Conservation (phyloP, 257 asterid genomes). For the Solanum tarapatanum region DNA sequence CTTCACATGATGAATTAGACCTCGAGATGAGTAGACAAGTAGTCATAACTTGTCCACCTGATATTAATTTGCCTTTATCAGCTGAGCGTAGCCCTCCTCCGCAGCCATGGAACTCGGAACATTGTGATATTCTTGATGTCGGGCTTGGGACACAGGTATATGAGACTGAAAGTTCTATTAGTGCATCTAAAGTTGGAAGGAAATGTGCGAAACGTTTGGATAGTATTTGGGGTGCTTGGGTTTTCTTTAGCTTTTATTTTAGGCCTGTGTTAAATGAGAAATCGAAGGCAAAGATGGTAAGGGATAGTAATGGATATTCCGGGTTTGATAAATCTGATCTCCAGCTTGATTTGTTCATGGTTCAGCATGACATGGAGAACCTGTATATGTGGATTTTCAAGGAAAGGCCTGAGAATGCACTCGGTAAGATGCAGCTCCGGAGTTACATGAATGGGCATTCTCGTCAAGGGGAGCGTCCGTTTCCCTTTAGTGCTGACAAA, state of each 20-base stretch:
- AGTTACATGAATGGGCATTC: constrained; percentile 97
- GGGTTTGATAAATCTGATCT: constrained; percentile 82
- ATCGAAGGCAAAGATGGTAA: constrained; percentile 56
- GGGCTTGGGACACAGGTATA: constrained; percentile 63
- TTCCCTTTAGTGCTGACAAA: constrained; percentile 73
- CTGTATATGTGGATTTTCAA: constrained; percentile 98
- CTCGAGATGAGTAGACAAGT: constrained; percentile 70
- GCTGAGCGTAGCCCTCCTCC: constrained; percentile 74
- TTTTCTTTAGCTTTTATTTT: constrained; percentile 88
- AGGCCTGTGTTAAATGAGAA: constrained; percentile 75
- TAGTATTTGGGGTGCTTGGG: constrained; percentile 98
- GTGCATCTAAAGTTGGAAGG: constrained; percentile 49
- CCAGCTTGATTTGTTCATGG: constrained; percentile 81
- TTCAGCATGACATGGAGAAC: constrained; percentile 96
- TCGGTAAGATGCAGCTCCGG: constrained; percentile 94
- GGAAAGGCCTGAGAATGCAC: constrained; percentile 77
- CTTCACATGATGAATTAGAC: constrained; percentile 67
- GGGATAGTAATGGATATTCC: constrained; percentile 72
- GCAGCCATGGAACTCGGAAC: constrained; percentile 61
- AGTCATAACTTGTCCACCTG: constrained; percentile 67
- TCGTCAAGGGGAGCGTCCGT: constrained; percentile 86
- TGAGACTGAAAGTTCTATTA: constrained; percentile 46
- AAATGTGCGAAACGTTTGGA: constrained; percentile 72
- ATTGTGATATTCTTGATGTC: constrained; percentile 73
- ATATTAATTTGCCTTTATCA: constrained; percentile 71